Base-by-base conservation (phyloP, 2,329 filamentous ascomycete genomes). In the Colletotrichum sojae region DNA sequence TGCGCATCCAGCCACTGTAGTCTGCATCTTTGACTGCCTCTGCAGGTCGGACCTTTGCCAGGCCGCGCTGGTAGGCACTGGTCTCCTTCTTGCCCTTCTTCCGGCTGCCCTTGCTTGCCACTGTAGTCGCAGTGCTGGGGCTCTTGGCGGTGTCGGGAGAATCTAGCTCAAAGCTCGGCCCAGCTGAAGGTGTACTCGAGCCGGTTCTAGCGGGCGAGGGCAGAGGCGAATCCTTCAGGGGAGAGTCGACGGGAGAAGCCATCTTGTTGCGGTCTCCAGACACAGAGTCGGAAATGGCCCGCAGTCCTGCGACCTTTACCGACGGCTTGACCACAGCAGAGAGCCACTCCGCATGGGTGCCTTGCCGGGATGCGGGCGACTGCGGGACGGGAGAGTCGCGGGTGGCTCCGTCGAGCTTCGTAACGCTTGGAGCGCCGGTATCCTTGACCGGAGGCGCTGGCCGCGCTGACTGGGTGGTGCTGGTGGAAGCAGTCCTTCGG, bases 1-100 rank as follows among this genome's bases (percentile, higher is more conserved):
- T 99, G 85, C 96, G 98, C 96, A 99, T 99, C 96, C 96, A 99
- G 1, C 96, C 96, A 75, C 92, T 95, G 79, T 97, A 98, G 77
- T 99, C 95, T 63, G 94, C 95, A 70, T 90, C 90, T 71, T 90
- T 84, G 80, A 97, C 96, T 70, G 95, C 94, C 77, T 97, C 94
- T 63, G 90, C 86, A 0, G 96, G 96, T 0, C 89, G 83, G 69
- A 95, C 92, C 80, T 95, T 94, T 74, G 93, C 88, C 48, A 98
- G 83, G 0, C 96, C 96, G 36, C 93, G 91, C 18, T 91, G 93
- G 80, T 98, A 99, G 1, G 96, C 96, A 76, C 95, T 98, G 0
- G 96, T 99, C 67, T 94, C 91, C 78, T 98, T 97, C 83, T 99
- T 99, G 59, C 90, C 89, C 81, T 95, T 95, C 87, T 91, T 87